Percentiles rank a stretch among this genome's conserved stretches.
These are phyloP conservation scores for Trametopsis cervina DNA, from an alignment of 768 basidiomycete genomes.

Conservation along the genomic window DNA sequence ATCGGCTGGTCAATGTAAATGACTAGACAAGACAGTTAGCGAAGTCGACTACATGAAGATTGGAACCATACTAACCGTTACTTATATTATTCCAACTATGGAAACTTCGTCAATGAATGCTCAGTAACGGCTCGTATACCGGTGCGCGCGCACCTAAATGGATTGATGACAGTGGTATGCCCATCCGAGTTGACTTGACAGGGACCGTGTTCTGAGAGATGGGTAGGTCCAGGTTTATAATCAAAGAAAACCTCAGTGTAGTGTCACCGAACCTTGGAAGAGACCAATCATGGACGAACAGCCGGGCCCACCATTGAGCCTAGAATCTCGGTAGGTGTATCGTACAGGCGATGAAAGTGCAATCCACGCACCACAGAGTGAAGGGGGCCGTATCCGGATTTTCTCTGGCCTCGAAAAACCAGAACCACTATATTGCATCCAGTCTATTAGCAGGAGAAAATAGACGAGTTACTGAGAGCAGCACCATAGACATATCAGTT, in stretches of 20 bases:
- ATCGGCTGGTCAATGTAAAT: slow-evolving; percentile 70
- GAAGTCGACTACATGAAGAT: background rate
- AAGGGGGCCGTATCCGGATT: slow-evolving; percentile 57
- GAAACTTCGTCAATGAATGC: background rate
- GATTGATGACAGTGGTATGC: slow-evolving; percentile 46
- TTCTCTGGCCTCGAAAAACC: slow-evolving; percentile 64
- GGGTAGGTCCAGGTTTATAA: background rate
- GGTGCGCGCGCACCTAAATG: slow-evolving; percentile 39
- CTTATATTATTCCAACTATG: slow-evolving; percentile 61
- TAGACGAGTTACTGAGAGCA: no score
- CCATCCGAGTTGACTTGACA: slow-evolving; percentile 52
- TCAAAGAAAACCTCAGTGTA: no score
- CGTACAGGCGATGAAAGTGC: no score
- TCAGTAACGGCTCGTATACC: background rate
- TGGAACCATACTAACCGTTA: slow-evolving; percentile 40
- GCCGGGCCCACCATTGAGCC: slow-evolving; percentile 31
- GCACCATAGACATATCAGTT: slow-evolving; percentile 51
- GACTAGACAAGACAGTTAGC: slow-evolving; percentile 32
- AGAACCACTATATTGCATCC: slow-evolving; percentile 49
- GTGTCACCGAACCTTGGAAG: slow-evolving; percentile 49
- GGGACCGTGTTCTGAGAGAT: slow-evolving; percentile 51
- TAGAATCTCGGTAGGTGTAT: background rate
- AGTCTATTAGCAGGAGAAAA: background rate
- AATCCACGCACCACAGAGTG: slow-evolving; percentile 48
- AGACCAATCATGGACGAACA: slow-evolving; percentile 46